A percentile compares a stretch with the other conserved stretches of the same genome.
phyloP scores from a whole-genome alignment of 257 asterid genomes.

The Solanum pinnatisectum region DNA sequence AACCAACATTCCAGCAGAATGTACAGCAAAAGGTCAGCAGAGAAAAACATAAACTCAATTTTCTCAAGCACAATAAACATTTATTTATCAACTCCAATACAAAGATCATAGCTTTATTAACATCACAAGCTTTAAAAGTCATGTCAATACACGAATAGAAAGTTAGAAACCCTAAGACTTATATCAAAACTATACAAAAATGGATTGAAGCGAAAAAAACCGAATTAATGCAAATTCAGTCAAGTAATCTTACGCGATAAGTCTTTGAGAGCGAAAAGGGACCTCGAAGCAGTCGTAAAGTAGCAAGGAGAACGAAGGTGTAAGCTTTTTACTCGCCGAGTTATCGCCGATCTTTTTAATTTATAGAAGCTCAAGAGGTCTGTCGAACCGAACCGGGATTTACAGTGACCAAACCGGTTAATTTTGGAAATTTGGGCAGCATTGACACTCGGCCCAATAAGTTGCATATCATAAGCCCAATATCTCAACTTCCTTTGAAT shows the following conservation, averaged over 20 bases:
- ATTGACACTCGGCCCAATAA: neutral
- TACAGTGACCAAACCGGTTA: neutral
- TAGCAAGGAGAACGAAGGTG: neutral
- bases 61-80: neutral
- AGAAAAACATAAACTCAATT: neutral
- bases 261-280: neutral
- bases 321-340: neutral
- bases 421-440: neutral
- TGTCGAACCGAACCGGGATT: neutral
- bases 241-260: neutral
- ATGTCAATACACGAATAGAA: neutral
- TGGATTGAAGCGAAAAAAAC: neutral
- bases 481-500: neutral
- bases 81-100: neutral
- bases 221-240: neutral
- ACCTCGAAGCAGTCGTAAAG: neutral
- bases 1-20: neutral
- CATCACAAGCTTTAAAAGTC: neutral
- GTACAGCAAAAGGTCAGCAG: neutral
- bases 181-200: neutral
- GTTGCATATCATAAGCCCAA: neutral
- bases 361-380: neutral
- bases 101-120: neutral
- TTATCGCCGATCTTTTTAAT: neutral
- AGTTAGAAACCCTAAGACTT: neutral